Conservation (phyloP, 2,329 filamentous ascomycete genomes). For the Sphaerulina populicola region DNA sequence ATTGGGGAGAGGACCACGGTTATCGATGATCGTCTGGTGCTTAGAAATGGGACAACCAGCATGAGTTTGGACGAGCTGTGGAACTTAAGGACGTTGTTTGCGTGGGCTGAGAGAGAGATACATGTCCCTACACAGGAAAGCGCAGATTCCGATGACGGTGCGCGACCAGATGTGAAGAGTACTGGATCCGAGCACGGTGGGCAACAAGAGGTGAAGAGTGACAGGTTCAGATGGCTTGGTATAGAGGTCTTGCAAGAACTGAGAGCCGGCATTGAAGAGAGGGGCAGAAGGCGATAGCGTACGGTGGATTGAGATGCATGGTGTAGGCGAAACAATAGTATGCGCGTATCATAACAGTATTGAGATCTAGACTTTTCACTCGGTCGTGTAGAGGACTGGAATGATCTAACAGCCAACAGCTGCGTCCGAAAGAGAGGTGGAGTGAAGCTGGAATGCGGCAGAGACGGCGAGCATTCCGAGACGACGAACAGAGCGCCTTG, state of each 20-base stretch:
- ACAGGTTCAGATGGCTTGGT: conserved; percentile 46
- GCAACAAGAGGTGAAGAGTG: not conserved
- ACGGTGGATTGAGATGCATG: not conserved
- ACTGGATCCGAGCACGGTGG: conserved; percentile 28
- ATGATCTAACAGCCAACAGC: too few relatives aligned
- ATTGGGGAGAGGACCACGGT: conserved; percentile 50
- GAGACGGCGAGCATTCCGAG: not conserved
- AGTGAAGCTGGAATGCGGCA: not conserved
- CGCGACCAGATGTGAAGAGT: conserved; percentile 11
- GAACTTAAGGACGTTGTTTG: conserved; percentile 56
- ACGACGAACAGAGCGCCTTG: not conserved
- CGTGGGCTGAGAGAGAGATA: conserved; percentile 50
- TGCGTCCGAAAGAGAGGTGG: too few relatives aligned
- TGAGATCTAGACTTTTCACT: not conserved
- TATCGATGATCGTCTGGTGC: conserved; percentile 63
- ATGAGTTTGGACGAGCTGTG: conserved; percentile 51
- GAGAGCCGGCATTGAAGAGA: conserved; percentile 43
- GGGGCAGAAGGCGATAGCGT: conserved; percentile 20
- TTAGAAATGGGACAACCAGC: conserved; percentile 40
- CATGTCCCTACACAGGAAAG: not conserved
- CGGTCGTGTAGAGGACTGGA: not conserved
- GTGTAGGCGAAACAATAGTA: not conserved
- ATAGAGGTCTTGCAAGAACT: conserved; percentile 49
- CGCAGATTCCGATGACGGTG: too few relatives aligned
- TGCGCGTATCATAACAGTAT: not conserved